These are phyloP conservation scores for Diophrys appendiculata DNA, from an alignment of 73 alveolate genomes.

Conservation along the genomic window DNA sequence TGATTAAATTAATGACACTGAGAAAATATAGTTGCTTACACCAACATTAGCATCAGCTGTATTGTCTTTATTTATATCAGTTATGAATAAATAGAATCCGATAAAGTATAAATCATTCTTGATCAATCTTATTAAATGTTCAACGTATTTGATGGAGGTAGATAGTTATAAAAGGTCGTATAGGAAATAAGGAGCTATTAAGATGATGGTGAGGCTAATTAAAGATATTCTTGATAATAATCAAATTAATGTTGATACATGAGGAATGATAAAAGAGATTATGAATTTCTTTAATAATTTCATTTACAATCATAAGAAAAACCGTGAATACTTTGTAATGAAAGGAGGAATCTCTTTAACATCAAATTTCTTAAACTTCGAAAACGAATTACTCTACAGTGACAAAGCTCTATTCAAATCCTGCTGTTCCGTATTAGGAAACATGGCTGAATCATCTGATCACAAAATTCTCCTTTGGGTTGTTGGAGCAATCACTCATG, in stretches of 20 bases:
- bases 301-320: constrained; percentile 32
- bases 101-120: constrained; percentile 43
- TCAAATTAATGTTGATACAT: constrained; percentile 9
- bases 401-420: constrained; percentile 26
- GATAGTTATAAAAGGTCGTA: constrained; percentile 43
- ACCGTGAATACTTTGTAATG: constrained; percentile 43
- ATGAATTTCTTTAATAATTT: constrained; percentile 36
- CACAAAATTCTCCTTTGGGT: constrained; percentile 50
- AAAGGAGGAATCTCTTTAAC: constrained; percentile 49
- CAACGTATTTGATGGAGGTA: constrained; percentile 34
- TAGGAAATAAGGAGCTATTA: constrained; percentile 55
- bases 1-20: not conserved
- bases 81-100: constrained; percentile 35
- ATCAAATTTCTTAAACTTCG: constrained; percentile 32
- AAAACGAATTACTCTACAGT: constrained; percentile 22
- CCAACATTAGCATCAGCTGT: constrained; percentile 39
- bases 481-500: constrained; percentile 24
- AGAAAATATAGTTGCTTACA: constrained; percentile 2
- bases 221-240: constrained; percentile 25
- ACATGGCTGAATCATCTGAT: constrained; percentile 42
- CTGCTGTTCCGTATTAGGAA: constrained; percentile 47
- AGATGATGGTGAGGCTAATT: constrained; percentile 36
- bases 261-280: constrained; percentile 19
- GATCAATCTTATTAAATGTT: constrained; percentile 26
- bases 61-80: constrained; percentile 23